Evolutionary conservation across 495 filamentous ascomycete genomes (phyloP), one percentile per base, ranked within the genome.

Genomic region (Penicillium turbatum): DNA sequence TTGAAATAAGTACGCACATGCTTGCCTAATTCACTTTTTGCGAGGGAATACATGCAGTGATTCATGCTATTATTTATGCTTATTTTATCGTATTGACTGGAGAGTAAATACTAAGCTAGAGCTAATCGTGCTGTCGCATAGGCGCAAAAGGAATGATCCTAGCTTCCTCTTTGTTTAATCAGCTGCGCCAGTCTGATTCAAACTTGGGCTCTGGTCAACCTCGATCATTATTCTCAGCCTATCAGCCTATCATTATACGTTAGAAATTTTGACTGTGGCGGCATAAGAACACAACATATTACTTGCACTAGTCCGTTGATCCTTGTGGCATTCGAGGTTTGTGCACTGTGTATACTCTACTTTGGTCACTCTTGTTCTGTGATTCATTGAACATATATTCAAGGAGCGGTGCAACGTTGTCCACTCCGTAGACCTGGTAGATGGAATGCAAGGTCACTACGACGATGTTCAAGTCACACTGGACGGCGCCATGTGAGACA

Each of bases 401-500:
- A 37, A 5, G 21, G n/a, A 48, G 46, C 38, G 5, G 62, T 64
- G 53, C 55, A 41, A 64, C 62, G 32, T 39, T 21, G 19, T 17
- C 26, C 17, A 47, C 54, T 53, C 62, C 55, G 44, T 39, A 51
- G 30, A 64, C 59, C 62, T 56, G 59, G 55, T 62, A 47, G 32
- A 56, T 49, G 55, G 62, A 54, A 64, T 41, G 50, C 47, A 39
- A 53, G 39, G 37, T 56, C 53, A 52, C 21, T 10, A 51, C 27
- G 24, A 40, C 38, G 57, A 56, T 48, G 42, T 53, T 21, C 53
- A 62, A 50, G 53, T 55, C 46, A 44, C 49, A 59, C 54, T 47
- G 38, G 46, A 44, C 17, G 48, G 42, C 32, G 51, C 60, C 58
- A 67, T 63, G 66, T 71, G 66, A 71, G 68, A 71, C 68, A 68